Evolutionary conservation across 2,329 filamentous ascomycete species (phyloP).

Genomic region (Chlorencoelia australis): DNA sequence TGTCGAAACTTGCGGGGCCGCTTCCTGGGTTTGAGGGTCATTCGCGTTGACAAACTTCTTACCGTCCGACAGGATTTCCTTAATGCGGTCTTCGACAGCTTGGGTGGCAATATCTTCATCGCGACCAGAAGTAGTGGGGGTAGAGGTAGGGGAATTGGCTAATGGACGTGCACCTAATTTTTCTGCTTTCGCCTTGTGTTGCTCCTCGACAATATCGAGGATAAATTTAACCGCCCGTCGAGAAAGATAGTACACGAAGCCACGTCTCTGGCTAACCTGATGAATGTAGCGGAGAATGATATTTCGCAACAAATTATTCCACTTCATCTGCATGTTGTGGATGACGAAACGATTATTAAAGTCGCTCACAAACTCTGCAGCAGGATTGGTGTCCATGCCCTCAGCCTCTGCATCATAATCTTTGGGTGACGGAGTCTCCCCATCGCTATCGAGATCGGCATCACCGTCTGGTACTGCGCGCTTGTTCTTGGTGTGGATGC

Average conservation of each 20-base stretch:
- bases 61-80: slow-evolving; percentile 74
- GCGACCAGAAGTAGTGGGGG: slow-evolving; percentile 12
- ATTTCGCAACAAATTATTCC: slow-evolving; percentile 93
- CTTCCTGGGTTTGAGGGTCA: slow-evolving; percentile 32
- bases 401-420: slow-evolving; percentile 34
- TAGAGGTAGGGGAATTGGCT: slow-evolving; percentile 19
- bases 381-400: slow-evolving; percentile 56
- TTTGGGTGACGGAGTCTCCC: slow-evolving; percentile 16
- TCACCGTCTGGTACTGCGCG: slow-evolving; percentile 21
- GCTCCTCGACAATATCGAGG: slow-evolving; percentile 91
- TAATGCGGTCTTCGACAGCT: slow-evolving; percentile 75
- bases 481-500: slow-evolving; percentile 21
- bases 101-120: slow-evolving; percentile 32
- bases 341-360: slow-evolving; percentile 98
- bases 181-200: slow-evolving; percentile 47
- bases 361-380: slow-evolving; percentile 79
- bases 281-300: slow-evolving; percentile 96
- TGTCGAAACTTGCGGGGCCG: slow-evolving; percentile 33
- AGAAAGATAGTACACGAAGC: slow-evolving; percentile 97
- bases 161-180: slow-evolving; percentile 26
- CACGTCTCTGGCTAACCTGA: slow-evolving; percentile 88
- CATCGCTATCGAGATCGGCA: slow-evolving; percentile 31
- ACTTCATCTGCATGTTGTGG: slow-evolving; percentile 95
- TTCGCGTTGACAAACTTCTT: slow-evolving; percentile 71
- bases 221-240: slow-evolving; percentile 95